Base-by-base conservation (phyloP, 2,329 filamentous ascomycete genomes). In the Colletotrichum magnum region DNA sequence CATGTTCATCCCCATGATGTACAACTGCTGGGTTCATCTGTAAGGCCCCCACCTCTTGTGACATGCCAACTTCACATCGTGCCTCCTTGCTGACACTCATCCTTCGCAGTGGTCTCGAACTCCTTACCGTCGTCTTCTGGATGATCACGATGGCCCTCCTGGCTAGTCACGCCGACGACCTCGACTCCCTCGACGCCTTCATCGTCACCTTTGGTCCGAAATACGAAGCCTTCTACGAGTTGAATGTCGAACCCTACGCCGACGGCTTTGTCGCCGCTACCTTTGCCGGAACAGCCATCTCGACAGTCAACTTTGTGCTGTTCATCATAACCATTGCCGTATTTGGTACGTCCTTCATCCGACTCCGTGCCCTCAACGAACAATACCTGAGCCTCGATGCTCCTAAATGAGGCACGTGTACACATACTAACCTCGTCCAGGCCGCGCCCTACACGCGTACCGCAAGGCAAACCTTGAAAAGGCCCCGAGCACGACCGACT, bases 1-100 rank as follows among this genome's bases (percentile, higher is more conserved):
- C 10, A 50, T 68, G 21, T 64, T 72, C 58, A 63, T 70, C 4
- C 71, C 71, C 10, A 60, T 70, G 41, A 70, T 72, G 71, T 72
- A 72, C 67, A 72, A 72, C 36, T 72, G 67, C 39, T 72, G 71
- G 71, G 71, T 72, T 18, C 71, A 72, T 48, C 67, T 72, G 71
- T 72, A 64, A 18, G 69, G 16, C 6, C 2, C 4, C 4, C 15
- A 36, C n/a, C 47, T 32, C 10, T 2, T 32, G 4, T 16, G 3
- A 10, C 15, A 9, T 10, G 9, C 12, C 21, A 6, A 13, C 3
- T 50, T 12, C 7, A 24, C 9, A 15, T 10, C 32, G 32, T 36
- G 32, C 32, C 32, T 6, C 32, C 32, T 21, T 26, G 26, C 64
- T 68, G 16, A 70, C 45, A 2, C 4, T 36, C 2, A 10, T 6